These are phyloP conservation scores for Kuraishia cidri DNA, from an alignment of 805 yeast genomes.

Conservation along the genomic window DNA sequence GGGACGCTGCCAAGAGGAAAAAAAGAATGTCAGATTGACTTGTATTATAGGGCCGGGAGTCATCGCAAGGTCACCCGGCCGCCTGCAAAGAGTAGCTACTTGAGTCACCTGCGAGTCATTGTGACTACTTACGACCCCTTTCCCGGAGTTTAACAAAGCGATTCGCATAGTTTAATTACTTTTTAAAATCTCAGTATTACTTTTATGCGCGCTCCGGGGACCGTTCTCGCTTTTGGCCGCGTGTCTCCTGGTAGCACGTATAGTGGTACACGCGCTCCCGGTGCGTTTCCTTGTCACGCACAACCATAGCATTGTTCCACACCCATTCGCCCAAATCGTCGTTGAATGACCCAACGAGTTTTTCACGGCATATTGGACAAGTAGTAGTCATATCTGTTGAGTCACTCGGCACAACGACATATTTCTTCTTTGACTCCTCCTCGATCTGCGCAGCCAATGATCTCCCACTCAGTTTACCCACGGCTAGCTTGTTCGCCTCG, in stretches of 20 bases:
- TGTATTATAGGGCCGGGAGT: too few species aligned
- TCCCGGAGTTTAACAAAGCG: too few species aligned
- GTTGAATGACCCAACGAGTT: constrained; percentile 52
- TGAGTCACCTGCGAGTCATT: too few species aligned
- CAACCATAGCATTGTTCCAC: constrained; percentile 58
- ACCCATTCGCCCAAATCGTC: constrained; percentile 79
- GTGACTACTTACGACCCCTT: too few species aligned
- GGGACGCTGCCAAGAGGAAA: too few species aligned
- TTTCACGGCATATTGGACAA: constrained; percentile 70
- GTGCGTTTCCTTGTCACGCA: constrained; percentile 20
- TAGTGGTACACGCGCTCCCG: constrained; percentile 48
- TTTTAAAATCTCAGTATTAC: too few species aligned
- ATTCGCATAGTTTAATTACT: too few species aligned
- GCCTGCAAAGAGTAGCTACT: too few species aligned
- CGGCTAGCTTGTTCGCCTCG: constrained; percentile 4
- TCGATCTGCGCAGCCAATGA: constrained; percentile 10
- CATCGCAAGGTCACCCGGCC: too few species aligned
- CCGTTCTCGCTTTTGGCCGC: constrained; percentile 1
- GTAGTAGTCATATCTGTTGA: constrained; percentile 44
- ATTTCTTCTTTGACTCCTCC: constrained; percentile 30
- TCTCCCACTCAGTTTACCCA: too few species aligned
- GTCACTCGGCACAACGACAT: constrained; percentile 60
- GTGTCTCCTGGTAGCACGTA: constrained; percentile 61
- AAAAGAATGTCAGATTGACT: too few species aligned
- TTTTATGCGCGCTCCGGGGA: not conserved